Evolutionary conservation across 257 asterid genomes (phyloP), one percentile per base, ranked within the genome.

Genomic region (Petrea volubilis): DNA sequence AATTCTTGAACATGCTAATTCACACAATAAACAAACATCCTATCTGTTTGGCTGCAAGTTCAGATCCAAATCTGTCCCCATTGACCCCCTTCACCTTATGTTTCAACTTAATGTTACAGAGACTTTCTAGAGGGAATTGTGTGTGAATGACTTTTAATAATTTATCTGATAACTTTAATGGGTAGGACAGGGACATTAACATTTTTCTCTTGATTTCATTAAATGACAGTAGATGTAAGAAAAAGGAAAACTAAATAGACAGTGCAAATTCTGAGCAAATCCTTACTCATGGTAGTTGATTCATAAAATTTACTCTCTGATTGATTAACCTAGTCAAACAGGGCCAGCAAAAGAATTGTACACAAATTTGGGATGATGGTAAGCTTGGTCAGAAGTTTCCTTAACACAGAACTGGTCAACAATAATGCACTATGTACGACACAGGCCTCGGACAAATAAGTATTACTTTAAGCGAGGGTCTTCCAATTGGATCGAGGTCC

Each of bases 241-340:
- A 64, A 60, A 28, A 5, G 57, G 47, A 47, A 23, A 20, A 52
- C 13, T 49, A 25, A 43, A 28, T 2, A 15, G 62, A 47, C 15
- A 27, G 47, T 51, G 49, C 41, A n/a, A 29, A 25, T 52, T 24
- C 38, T 64, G 20, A 34, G 36, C 10, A 58, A 77, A 71, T 46
- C 56, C 66, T 63, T 15, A 56, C 38, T 14, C 56, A 27, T 41
- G 56, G 49, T 27, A 61, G 60, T 17, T 60, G 33, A 31, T 29
- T 43, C 33, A 43, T 44, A 18, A 20, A 63, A 64, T 20, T 29
- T 62, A 53, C 55, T n/a, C 24, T 27, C 3, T 34, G 12, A 40
- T 29, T 59, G 51, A 59, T 60, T 44, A 52, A 69, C 24, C 47
- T 24, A 70, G 51, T 69, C 62, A 74, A 74, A 63, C 23, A 50